These are phyloP conservation scores for Coelastrella sp. DNA, from an alignment of 139 green algal genomes.

Conservation along the genomic window DNA sequence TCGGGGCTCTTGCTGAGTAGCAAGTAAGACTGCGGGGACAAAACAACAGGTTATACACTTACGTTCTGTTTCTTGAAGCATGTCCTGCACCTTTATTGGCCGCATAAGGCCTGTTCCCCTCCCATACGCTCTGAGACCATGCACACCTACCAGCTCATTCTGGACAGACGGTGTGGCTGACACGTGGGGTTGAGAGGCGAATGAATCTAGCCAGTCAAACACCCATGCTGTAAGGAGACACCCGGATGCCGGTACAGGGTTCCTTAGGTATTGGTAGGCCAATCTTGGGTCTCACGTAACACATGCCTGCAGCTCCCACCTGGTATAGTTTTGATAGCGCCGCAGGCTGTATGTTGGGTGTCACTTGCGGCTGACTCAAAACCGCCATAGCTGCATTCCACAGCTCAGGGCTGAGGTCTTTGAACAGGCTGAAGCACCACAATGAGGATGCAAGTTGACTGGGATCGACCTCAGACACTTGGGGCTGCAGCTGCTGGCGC, in stretches of 20 bases:
- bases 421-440: slow-evolving; percentile 42
- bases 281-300: too few species aligned
- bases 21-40: slow-evolving; percentile 15
- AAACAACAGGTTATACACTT: not conserved
- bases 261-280: too few species aligned
- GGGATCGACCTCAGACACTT: slow-evolving; percentile 9
- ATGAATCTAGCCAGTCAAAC: too few species aligned
- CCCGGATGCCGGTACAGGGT: too few species aligned
- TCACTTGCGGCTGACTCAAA: slow-evolving; percentile 1
- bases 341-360: not conserved
- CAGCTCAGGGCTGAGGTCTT: slow-evolving; percentile 22
- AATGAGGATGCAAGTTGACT: not conserved
- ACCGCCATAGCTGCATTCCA: slow-evolving; percentile 39
- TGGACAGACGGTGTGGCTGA: too few species aligned
- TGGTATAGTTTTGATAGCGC: slow-evolving; percentile 46
- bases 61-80: too few species aligned
- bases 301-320: slow-evolving; percentile 1
- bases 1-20: slow-evolving; percentile 30
- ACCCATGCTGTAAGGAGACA: too few species aligned
- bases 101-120: too few species aligned
- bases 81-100: too few species aligned
- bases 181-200: too few species aligned
- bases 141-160: too few species aligned
- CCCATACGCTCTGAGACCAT: too few species aligned
- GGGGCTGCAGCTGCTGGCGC: slow-evolving; percentile 21